Percentiles rank a stretch among this genome's conserved stretches.
Evolutionary conservation across 2,329 filamentous ascomycete species (phyloP).

Genomic region (Nothophoma quercina): DNA sequence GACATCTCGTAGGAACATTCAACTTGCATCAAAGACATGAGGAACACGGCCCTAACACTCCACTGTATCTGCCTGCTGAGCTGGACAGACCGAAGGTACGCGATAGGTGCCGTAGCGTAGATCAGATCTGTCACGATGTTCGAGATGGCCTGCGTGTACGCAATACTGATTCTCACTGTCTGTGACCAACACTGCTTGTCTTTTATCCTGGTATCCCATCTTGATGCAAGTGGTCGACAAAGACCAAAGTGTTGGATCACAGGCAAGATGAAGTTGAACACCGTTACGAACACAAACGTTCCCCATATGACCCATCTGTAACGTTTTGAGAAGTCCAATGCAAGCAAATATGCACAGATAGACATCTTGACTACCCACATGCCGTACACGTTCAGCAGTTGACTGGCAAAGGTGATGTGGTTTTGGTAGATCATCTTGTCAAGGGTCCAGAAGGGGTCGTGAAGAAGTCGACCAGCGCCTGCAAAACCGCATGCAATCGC

Average conservation of each 20-base stretch:
- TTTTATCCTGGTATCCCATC: slow-evolving; percentile 9
- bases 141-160: not conserved
- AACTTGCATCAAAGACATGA: not conserved
- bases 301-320: slow-evolving; percentile 22
- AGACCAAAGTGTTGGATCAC: slow-evolving; percentile 5
- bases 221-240: slow-evolving; percentile 9
- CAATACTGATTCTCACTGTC: not conserved
- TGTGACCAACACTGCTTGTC: not conserved
- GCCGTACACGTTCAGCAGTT: slow-evolving; percentile 19
- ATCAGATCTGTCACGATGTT: slow-evolving; percentile 9
- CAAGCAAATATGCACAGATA: slow-evolving; percentile 25
- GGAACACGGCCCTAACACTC: not conserved
- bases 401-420: not conserved
- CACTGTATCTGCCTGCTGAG: not conserved
- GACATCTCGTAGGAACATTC: not conserved
- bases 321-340: slow-evolving; percentile 19
- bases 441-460: not conserved
- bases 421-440: not conserved
- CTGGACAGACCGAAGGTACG: slow-evolving; percentile 1
- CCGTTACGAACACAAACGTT: slow-evolving; percentile 9
- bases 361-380: slow-evolving; percentile 26
- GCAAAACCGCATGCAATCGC: not conserved
- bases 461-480: not conserved
- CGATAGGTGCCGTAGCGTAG: slow-evolving; percentile 2
- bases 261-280: slow-evolving; percentile 18